These are phyloP conservation scores for Penicillium lividum DNA, from an alignment of 495 filamentous ascomycete species.

Conservation along the genomic window DNA sequence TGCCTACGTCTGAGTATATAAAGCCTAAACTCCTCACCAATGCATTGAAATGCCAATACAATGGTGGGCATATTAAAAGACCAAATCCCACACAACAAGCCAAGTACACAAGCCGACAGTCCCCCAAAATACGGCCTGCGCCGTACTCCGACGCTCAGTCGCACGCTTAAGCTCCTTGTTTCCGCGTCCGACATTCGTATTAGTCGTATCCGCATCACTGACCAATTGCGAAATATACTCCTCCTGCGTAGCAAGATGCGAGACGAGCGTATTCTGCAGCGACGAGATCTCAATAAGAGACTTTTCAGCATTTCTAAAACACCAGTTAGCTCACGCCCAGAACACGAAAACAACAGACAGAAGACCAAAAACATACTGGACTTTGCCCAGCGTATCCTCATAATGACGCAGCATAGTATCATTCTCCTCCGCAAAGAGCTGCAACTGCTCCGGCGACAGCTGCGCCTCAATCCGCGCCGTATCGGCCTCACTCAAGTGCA, in stretches of 20 bases:
- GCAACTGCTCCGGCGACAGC: slow-evolving; percentile 78
- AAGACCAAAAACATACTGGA: slow-evolving; percentile 63
- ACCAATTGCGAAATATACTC: slow-evolving; percentile 86
- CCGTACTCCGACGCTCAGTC: slow-evolving; percentile 75
- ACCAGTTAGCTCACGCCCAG: background rate
- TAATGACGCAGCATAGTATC: slow-evolving; percentile 89
- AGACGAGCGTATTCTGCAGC: slow-evolving; percentile 82
- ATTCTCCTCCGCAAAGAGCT: slow-evolving; percentile 93
- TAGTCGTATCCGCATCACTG: slow-evolving; percentile 75
- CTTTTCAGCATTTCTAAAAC: slow-evolving; percentile 76
- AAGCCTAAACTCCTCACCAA: background rate
- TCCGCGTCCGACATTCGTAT: slow-evolving; percentile 82
- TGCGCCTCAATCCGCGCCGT: slow-evolving; percentile 56
- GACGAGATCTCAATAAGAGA: slow-evolving; percentile 91
- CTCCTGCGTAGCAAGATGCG: slow-evolving; percentile 80
- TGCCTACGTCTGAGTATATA: background rate
- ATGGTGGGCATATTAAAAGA: slow-evolving; percentile 56
- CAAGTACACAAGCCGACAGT: slow-evolving; percentile 78
- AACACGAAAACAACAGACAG: slow-evolving; percentile 6
- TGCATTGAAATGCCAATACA: background rate
- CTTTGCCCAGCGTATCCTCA: slow-evolving; percentile 87
- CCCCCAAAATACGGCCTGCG: slow-evolving; percentile 85
- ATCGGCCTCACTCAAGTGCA: slow-evolving; percentile 42
- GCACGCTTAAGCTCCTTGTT: slow-evolving; percentile 92
- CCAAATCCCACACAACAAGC: slow-evolving; percentile 89